Conservation (phyloP, 2,329 filamentous ascomycete genomes). For the Fusarium papillatum region DNA sequence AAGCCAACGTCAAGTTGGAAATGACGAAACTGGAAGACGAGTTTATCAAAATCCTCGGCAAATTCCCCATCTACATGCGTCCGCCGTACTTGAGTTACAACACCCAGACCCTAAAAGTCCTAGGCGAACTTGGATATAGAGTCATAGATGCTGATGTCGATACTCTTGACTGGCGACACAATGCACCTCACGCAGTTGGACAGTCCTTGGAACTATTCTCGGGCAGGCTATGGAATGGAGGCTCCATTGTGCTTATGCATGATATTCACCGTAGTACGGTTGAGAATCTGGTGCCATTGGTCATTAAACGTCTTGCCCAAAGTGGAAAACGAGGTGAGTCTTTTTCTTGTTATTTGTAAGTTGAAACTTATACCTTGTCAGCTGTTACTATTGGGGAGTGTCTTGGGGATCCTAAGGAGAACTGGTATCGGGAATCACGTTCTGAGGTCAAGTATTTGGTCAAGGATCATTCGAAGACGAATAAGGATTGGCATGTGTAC, state of each 20-base stretch:
- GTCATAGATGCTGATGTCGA: constrained; percentile 68
- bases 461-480: neutral
- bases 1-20: constrained; percentile 42
- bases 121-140: constrained; percentile 60
- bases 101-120: constrained; percentile 40
- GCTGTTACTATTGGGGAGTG: constrained; percentile 30
- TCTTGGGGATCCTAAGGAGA: constrained; percentile 20
- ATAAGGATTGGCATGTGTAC: neutral
- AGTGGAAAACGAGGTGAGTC: constrained; percentile 22
- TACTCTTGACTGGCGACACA: constrained; percentile 67
- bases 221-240: constrained; percentile 39
- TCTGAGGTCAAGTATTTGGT: neutral
- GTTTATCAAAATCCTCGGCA: constrained; percentile 46
- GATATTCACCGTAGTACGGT: constrained; percentile 60
- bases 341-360: fast-evolving
- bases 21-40: constrained; percentile 44
- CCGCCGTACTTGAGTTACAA: constrained; percentile 54
- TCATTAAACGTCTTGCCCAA: constrained; percentile 13
- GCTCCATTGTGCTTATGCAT: constrained; percentile 62
- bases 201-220: constrained; percentile 50
- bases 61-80: constrained; percentile 51
- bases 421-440: constrained; percentile 23
- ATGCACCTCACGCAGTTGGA: constrained; percentile 58
- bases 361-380: neutral
- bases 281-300: constrained; percentile 45